These are phyloP conservation scores for Yamadazyma philogaea DNA, from an alignment of 805 yeast species.

Conservation along the genomic window DNA sequence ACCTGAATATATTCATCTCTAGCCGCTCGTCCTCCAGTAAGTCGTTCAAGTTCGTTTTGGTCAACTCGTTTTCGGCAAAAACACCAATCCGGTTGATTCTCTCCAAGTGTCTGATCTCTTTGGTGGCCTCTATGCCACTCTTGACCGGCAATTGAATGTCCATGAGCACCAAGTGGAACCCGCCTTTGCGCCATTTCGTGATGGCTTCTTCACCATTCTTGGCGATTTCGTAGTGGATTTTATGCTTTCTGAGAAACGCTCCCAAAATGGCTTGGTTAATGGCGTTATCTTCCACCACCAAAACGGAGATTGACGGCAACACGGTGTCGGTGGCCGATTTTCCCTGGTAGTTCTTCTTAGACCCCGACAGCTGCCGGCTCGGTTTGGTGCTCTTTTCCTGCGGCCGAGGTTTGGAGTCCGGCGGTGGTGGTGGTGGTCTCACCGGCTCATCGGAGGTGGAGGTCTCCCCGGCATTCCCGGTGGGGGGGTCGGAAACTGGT, in stretches of 20 bases:
- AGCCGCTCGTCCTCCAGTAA: slow-evolving; percentile 49
- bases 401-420: not conserved
- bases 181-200: slow-evolving; percentile 92
- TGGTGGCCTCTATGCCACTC: slow-evolving; percentile 93
- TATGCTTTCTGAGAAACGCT: slow-evolving; percentile 79
- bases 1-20: slow-evolving; percentile 63
- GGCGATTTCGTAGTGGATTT: slow-evolving; percentile 81
- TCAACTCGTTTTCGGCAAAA: slow-evolving; percentile 44
- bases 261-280: slow-evolving; percentile 91
- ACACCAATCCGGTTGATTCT: slow-evolving; percentile 74
- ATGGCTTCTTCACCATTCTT: slow-evolving; percentile 94
- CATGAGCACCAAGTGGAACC: slow-evolving; percentile 92
- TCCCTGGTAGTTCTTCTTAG: slow-evolving; percentile 11
- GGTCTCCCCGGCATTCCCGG: no score
- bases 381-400: slow-evolving; percentile 4
- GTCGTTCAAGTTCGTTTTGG: slow-evolving; percentile 18
- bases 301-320: slow-evolving; percentile 82
- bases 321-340: slow-evolving; percentile 55
- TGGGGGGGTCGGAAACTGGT: no score
- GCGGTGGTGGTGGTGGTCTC: not conserved
- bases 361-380: slow-evolving; percentile 11
- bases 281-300: slow-evolving; percentile 94
- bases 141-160: slow-evolving; percentile 95
- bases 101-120: slow-evolving; percentile 84
- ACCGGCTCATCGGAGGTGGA: not conserved